Conservation (phyloP, 2,329 filamentous ascomycete genomes). For the Aurifilum marmelostoma region DNA sequence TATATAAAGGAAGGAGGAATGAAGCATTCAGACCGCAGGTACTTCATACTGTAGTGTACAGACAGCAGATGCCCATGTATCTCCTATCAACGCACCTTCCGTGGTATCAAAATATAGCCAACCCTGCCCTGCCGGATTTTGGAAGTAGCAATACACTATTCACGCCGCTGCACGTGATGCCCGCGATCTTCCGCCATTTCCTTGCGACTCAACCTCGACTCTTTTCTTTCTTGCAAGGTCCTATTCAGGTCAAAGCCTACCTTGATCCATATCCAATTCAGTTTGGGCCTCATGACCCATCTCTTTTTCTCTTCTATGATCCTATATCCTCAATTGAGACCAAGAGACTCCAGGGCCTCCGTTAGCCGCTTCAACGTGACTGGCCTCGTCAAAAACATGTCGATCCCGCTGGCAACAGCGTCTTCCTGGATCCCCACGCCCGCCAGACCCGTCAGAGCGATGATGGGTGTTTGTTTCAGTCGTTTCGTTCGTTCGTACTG, state of each 20-base stretch:
- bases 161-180: not conserved
- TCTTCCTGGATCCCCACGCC: constrained; percentile 55
- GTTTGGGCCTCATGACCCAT: not conserved
- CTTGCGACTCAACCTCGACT: not conserved
- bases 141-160: not conserved
- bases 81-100: not conserved
- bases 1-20: not conserved
- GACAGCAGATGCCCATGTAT: not conserved
- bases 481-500: constrained; percentile 49
- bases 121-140: no score
- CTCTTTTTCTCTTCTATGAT: not conserved
- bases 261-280: no score
- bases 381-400: constrained; percentile 59
- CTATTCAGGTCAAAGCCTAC: not conserved
- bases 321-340: not conserved
- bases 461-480: constrained; percentile 48
- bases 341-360: constrained; percentile 23
- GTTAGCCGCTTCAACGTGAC: constrained; percentile 44
- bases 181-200: not conserved
- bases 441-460: constrained; percentile 57
- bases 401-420: constrained; percentile 55
- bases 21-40: not conserved
- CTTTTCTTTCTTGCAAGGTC: not conserved
- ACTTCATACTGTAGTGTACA: not conserved
- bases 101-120: no score